Evolutionary conservation across 192 early-diverging fungal species (phyloP).

Genomic region (Linnemannia zychae): DNA sequence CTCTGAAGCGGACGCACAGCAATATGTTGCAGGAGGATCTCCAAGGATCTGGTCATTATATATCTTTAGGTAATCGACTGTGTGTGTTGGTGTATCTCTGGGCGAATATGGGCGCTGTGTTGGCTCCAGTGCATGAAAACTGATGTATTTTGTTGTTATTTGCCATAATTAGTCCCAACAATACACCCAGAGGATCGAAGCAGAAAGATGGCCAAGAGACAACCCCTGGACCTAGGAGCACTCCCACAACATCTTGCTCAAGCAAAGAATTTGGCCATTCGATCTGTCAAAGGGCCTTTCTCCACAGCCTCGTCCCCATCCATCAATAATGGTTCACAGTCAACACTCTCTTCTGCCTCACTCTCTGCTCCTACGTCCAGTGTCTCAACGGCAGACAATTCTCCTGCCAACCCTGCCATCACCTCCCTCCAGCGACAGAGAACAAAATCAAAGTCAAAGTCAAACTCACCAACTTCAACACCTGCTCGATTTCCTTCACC

Average conservation of each 20-base stretch:
- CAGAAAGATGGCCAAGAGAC: slow-evolving; percentile 24
- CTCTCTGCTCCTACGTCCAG: background rate
- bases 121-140: background rate
- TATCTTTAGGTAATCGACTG: slow-evolving; percentile 16
- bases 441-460: slow-evolving; percentile 30
- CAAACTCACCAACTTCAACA: slow-evolving; percentile 23
- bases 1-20: slow-evolving; percentile 40
- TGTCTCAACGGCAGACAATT: background rate
- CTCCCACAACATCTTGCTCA: slow-evolving; percentile 37
- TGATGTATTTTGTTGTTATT: background rate
- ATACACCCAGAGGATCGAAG: slow-evolving; percentile 5
- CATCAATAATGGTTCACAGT: background rate
- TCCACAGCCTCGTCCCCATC: background rate
- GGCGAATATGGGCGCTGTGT: too few species aligned
- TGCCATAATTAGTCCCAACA: background rate
- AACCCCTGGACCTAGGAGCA: background rate
- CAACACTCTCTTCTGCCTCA: background rate
- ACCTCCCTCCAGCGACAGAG: slow-evolving; percentile 14
- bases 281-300: background rate
- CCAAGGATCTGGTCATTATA: background rate
- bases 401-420: background rate
- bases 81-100: background rate
- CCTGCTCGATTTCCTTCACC: slow-evolving; percentile 21
- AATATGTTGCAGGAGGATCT: slow-evolving; percentile 31
- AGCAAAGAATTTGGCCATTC: slow-evolving; percentile 47